Percentiles rank a stretch among this genome's conserved stretches.
Conservation (phyloP, 805 yeast genomes). For the Sugiyamaella floridensis region DNA sequence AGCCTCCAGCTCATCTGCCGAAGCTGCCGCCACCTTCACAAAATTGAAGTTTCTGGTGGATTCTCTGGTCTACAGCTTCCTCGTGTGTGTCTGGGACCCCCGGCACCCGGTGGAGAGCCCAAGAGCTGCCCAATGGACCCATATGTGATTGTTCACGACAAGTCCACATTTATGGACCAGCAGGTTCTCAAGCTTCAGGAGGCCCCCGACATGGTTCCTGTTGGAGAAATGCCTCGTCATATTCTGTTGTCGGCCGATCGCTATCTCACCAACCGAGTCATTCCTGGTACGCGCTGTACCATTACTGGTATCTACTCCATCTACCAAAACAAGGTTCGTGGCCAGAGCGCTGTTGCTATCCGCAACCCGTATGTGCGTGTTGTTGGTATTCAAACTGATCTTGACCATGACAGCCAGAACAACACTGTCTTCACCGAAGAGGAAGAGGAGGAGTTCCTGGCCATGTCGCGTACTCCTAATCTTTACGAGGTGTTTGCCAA, state of each 20-base stretch:
- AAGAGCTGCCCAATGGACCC: conserved; percentile 87
- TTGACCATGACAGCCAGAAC: conserved; percentile 60
- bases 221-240: conserved; percentile 98
- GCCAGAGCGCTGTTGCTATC: conserved; percentile 65
- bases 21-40: conserved; percentile 73
- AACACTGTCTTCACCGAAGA: conserved; percentile 70
- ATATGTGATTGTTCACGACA: conserved; percentile 86
- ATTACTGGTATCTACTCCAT: conserved; percentile 89
- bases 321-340: conserved; percentile 57
- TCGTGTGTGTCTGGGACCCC: conserved; percentile 52
- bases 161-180: conserved; percentile 89
- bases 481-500: conserved; percentile 77
- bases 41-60: conserved; percentile 54
- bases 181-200: conserved; percentile 92
- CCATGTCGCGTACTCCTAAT: conserved; percentile 73
- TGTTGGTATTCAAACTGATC: conserved; percentile 77
- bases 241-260: conserved; percentile 82
- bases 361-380: conserved; percentile 87
- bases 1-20: conserved; percentile 79
- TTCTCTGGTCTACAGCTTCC: conserved; percentile 70
- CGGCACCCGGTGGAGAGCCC: conserved; percentile 38
- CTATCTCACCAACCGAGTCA: conserved; percentile 78
- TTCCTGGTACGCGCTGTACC: conserved; percentile 93
- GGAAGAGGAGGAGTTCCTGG: conserved; percentile 87
- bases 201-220: conserved; percentile 97